These are phyloP conservation scores for Miscanthus lutarioriparius DNA, from an alignment of 176 grass and related monocot species.

Conservation along the genomic window DNA sequence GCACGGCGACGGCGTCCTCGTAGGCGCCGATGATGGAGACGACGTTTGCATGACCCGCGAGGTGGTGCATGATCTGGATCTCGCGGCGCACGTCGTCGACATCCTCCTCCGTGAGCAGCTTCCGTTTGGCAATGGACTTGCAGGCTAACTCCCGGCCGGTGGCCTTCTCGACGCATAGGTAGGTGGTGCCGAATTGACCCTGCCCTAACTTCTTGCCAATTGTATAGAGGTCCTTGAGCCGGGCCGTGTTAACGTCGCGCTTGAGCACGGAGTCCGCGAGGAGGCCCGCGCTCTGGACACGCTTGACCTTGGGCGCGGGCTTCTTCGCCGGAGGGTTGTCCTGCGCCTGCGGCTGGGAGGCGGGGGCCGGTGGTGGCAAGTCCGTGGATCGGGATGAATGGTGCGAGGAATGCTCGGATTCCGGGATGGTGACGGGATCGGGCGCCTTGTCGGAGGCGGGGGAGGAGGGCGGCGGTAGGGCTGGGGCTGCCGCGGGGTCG, in stretches of 20 bases:
- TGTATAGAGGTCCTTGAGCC: conserved; percentile 70
- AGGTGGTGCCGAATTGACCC: conserved; percentile 82
- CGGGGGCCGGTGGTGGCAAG: not conserved
- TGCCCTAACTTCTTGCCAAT: conserved; percentile 74
- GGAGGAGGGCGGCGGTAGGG: conserved; percentile 39
- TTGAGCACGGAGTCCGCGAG: conserved; percentile 65
- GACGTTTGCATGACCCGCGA: conserved; percentile 72
- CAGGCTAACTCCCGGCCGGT: conserved; percentile 69
- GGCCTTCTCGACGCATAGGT: conserved; percentile 80
- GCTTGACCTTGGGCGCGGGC: conserved; percentile 55
- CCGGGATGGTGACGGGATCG: conserved; percentile 56
- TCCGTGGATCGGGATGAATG: conserved; percentile 31
- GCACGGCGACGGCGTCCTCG: conserved; percentile 81
- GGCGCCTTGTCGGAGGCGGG: conserved; percentile 50
- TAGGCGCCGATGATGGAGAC: conserved; percentile 70
- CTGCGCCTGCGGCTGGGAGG: conserved; percentile 2
- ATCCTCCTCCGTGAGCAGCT: conserved; percentile 90
- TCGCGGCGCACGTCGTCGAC: conserved; percentile 96
- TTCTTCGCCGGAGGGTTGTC: conserved; percentile 40
- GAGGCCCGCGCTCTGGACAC: conserved; percentile 67
- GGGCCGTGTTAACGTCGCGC: conserved; percentile 54
- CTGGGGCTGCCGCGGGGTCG: conserved; percentile 22
- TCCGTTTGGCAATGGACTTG: conserved; percentile 96
- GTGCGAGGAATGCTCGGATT: conserved; percentile 26
- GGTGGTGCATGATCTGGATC: conserved; percentile 99